Percentiles rank a stretch among this genome's conserved stretches.
phyloP scores from a whole-genome alignment of 83 land plant genomes.

The Picea abies region DNA sequence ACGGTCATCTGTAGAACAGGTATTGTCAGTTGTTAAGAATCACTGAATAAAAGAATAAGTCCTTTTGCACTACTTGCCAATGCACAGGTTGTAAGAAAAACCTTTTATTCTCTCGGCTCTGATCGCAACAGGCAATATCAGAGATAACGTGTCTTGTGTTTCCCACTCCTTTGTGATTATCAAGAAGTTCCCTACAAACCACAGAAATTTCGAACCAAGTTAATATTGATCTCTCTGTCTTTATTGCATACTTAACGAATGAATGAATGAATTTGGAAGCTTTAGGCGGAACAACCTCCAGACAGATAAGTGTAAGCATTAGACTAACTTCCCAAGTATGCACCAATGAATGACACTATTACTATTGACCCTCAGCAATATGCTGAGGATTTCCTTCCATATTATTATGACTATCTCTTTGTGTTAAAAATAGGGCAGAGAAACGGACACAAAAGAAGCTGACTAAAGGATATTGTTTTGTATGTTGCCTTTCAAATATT shows the following conservation, averaged over 20 bases:
- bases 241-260: neutral
- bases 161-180: constrained; percentile 51
- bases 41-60: neutral
- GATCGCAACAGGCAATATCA: constrained; percentile 50
- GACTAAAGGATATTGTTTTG: too few species aligned
- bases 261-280: neutral
- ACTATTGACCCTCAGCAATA: too few species aligned
- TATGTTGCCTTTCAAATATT: too few species aligned
- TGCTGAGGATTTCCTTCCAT: too few species aligned
- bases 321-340: neutral
- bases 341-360: neutral
- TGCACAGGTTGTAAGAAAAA: constrained; percentile 13
- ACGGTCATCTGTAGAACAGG: constrained; percentile 73
- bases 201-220: neutral
- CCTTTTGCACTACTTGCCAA: neutral
- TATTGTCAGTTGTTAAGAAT: neutral
- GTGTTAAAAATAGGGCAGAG: too few species aligned
- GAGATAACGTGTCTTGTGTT: constrained; percentile 39
- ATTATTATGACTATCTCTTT: too few species aligned
- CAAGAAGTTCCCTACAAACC: constrained; percentile 52
- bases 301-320: neutral
- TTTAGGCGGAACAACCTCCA: neutral
- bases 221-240: neutral
- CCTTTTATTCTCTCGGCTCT: constrained; percentile 73
- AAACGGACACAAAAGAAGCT: too few species aligned